These are phyloP conservation scores for Delonix regia DNA, from an alignment of 306 rosid species.

Conservation along the genomic window DNA sequence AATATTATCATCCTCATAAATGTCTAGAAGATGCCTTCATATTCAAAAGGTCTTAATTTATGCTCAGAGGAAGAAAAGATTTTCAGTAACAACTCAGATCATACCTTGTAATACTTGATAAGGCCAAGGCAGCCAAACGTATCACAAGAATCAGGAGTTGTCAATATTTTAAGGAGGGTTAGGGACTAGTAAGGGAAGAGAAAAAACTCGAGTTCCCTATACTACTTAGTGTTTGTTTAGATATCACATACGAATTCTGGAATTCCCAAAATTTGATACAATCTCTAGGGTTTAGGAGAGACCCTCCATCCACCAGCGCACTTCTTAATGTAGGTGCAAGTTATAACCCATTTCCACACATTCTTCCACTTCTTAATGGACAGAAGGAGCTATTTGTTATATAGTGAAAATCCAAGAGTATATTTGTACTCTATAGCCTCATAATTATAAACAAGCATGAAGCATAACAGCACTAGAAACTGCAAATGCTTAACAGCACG, in stretches of 20 bases:
- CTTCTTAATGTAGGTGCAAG: not conserved
- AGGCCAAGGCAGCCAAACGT: not conserved
- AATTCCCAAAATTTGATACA: not conserved
- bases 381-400: not conserved
- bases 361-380: not conserved
- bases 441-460: not conserved
- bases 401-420: not conserved
- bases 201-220: not conserved
- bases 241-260: not conserved
- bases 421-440: not conserved
- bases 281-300: not conserved
- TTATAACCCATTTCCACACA: not conserved
- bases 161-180: not conserved
- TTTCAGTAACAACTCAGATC: not conserved
- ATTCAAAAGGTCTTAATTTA: not conserved
- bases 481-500: not conserved
- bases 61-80: not conserved
- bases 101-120: not conserved
- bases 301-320: not conserved
- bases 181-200: not conserved
- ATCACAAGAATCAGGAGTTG: not conserved
- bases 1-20: not conserved
- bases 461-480: not conserved
- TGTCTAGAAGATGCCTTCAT: not conserved
- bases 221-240: not conserved